A percentile compares a stretch with the other conserved stretches of the same genome.
phyloP scores from a whole-genome alignment of 129 eudicot species.

The Scalesia atractyloides region DNA sequence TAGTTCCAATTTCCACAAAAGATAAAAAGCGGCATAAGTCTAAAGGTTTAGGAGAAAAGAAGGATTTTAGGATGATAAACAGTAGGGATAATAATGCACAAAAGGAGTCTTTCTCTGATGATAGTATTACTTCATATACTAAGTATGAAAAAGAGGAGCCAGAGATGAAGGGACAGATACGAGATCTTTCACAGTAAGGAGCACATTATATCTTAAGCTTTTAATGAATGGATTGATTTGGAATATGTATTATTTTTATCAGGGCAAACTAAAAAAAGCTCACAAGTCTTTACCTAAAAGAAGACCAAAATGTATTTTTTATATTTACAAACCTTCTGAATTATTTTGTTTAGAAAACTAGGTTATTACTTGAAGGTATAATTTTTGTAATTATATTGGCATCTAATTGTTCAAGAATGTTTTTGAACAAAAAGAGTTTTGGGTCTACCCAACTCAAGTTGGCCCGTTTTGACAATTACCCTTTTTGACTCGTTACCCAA shows the following conservation, averaged over 20 bases:
- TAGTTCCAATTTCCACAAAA: constrained; percentile 38
- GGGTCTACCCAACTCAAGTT: background rate
- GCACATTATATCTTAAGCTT: background rate
- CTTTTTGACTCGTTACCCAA: background rate
- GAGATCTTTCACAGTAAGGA: constrained; percentile 75
- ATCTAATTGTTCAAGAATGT: background rate
- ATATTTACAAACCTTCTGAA: background rate
- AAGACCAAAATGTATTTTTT: background rate
- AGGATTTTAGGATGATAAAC: constrained; percentile 47
- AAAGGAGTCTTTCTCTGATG: constrained; percentile 70
- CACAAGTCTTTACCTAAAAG: too few species aligned
- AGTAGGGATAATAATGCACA: constrained; percentile 40
- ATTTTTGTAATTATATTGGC: background rate
- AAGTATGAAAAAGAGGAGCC: constrained; percentile 92
- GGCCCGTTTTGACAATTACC: background rate
- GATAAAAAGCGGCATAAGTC: constrained; percentile 58
- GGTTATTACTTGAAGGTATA: background rate
- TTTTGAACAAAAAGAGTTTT: background rate
- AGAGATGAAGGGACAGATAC: constrained; percentile 86
- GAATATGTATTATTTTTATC: constrained; percentile 1
- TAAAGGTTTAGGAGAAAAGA: constrained; percentile 42
- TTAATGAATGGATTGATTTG: background rate
- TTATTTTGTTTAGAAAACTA: background rate
- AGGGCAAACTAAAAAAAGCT: background rate
- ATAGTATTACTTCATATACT: constrained; percentile 53